Conservation (phyloP, 495 filamentous ascomycete genomes). For the Talaromyces ruber region DNA sequence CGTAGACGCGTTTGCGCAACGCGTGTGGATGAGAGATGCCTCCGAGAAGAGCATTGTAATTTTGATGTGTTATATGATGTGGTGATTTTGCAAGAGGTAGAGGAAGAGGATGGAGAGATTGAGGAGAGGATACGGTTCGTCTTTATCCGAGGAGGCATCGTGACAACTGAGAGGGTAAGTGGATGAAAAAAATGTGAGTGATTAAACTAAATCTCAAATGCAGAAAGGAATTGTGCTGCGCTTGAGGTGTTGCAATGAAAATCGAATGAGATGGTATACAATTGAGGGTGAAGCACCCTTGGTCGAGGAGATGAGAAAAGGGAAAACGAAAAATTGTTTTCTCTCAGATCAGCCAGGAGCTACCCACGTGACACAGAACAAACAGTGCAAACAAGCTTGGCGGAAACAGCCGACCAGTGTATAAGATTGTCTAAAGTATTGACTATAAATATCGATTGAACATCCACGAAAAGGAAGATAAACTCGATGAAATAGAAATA, state of each 20-base stretch:
- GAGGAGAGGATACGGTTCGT: constrained; percentile 21
- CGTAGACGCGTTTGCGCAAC: constrained; percentile 40
- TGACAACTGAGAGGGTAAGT: constrained; percentile 8
- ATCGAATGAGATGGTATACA: constrained; percentile 8
- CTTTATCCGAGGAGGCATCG: constrained; percentile 39
- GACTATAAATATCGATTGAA: no score
- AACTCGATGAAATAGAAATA: neutral
- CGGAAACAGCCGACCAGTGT: neutral
- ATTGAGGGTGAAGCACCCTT: constrained; percentile 14
- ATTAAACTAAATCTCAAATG: neutral
- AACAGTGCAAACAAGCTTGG: constrained; percentile 6
- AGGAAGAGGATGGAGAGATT: constrained; percentile 26
- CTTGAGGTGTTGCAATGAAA: neutral
- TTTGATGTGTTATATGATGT: constrained; percentile 2
- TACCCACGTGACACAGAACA: constrained; percentile 18
- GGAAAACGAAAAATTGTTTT: constrained; percentile 29
- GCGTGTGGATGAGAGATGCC: constrained; percentile 42
- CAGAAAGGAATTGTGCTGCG: neutral
- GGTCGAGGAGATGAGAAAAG: constrained; percentile 8
- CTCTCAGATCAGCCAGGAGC: constrained; percentile 15
- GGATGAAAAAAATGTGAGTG: constrained; percentile 1
- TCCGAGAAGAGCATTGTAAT: constrained; percentile 12
- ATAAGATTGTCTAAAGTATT: neutral
- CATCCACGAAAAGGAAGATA: neutral
- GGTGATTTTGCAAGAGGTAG: constrained; percentile 7